A percentile compares a stretch with the other conserved stretches of the same genome.
phyloP scores from a whole-genome alignment of 257 asterid genomes.

The Plantago ovata region DNA sequence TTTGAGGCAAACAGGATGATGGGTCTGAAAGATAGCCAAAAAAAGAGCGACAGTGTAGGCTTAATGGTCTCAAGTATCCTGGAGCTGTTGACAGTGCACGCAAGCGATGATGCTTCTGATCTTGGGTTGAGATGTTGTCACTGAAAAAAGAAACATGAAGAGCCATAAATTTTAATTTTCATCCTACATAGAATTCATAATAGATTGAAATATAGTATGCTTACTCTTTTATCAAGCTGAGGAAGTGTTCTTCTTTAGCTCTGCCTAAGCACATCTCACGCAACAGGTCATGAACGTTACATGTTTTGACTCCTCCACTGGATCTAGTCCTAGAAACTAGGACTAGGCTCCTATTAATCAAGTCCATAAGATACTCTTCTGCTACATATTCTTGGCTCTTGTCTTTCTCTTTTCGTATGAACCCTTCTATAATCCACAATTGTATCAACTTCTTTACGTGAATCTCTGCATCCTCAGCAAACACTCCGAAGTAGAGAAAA shows the following conservation, averaged over 20 bases:
- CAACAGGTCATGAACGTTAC: slow-evolving; percentile 7
- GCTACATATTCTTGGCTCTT: slow-evolving; percentile 12
- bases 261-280: slow-evolving; percentile 6
- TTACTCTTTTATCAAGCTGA: background rate
- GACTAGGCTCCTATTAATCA: slow-evolving; percentile 9
- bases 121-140: background rate
- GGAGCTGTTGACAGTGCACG: background rate
- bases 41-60: background rate
- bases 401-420: background rate
- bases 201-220: background rate
- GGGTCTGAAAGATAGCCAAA: background rate
- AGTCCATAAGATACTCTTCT: background rate
- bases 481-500: slow-evolving; percentile 12
- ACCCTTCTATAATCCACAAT: slow-evolving; percentile 14
- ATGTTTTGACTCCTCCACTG: slow-evolving; percentile 11
- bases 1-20: background rate
- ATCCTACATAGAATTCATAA: background rate
- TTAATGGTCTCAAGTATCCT: background rate
- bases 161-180: background rate
- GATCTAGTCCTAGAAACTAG: background rate
- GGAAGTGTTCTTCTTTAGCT: slow-evolving; percentile 1
- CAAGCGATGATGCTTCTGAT: background rate
- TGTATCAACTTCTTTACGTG: slow-evolving; percentile 1
- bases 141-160: background rate
- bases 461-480: background rate